Conservation (phyloP, 164 flowering plant genomes). For the Saururus chinensis region DNA sequence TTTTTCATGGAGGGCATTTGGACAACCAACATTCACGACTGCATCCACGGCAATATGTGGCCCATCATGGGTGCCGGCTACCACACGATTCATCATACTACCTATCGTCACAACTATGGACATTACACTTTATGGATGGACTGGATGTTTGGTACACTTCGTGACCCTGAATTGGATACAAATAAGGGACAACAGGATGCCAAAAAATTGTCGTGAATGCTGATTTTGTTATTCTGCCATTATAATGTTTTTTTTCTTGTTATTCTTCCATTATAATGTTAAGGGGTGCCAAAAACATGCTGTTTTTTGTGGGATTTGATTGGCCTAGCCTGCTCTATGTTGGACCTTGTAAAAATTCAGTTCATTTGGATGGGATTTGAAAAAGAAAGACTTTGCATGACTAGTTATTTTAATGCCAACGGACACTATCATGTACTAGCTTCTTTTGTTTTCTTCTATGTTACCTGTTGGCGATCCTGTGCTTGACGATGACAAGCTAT, state of each 20-base stretch:
- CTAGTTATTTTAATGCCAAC: too few species aligned
- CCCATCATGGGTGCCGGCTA: conserved; percentile 97
- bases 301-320: background rate
- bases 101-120: conserved; percentile 89
- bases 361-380: too few species aligned
- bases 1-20: conserved; percentile 73
- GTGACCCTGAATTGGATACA: conserved; percentile 45
- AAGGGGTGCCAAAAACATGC: too few species aligned
- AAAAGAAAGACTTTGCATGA: too few species aligned
- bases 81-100: conserved; percentile 97
- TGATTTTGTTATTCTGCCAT: background rate
- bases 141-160: conserved; percentile 93
- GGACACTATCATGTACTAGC: background rate
- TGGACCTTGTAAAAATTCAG: background rate
- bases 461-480: background rate
- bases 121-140: conserved; percentile 95
- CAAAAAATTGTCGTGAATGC: conserved; percentile 25
- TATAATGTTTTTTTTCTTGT: background rate
- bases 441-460: background rate
- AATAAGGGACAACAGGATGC: conserved; percentile 24
- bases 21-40: conserved; percentile 96
- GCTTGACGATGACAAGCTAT: background rate
- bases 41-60: conserved; percentile 82
- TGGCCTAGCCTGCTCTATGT: background rate
- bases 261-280: background rate